Evolutionary conservation across 1,284 basidiomycete species (phyloP).

Genomic region (Pseudozyma thailandica): DNA sequence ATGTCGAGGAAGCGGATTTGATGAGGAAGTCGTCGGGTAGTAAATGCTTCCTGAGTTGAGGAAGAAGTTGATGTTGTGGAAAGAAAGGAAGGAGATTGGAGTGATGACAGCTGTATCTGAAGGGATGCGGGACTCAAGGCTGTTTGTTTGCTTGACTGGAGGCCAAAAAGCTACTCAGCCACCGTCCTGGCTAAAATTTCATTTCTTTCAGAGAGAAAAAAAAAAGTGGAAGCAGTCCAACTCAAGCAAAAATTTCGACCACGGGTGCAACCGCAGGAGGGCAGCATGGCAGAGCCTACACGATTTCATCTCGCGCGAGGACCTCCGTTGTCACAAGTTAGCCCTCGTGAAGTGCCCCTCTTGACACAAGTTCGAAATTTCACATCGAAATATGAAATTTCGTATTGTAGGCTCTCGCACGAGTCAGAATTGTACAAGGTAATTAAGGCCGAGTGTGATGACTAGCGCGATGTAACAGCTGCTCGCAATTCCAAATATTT

Average conservation of each 20-base stretch:
- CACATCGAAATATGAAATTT: too few species aligned
- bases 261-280: background rate
- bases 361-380: background rate
- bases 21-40: background rate
- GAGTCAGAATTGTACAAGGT: background rate
- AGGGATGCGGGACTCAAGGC: too few species aligned
- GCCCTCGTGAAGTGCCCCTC: too few species aligned
- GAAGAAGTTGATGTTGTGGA: constrained; percentile 11
- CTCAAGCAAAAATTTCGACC: constrained; percentile 1
- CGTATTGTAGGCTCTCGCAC: constrained; percentile 1
- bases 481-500: too few species aligned
- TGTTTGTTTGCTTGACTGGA: background rate
- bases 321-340: too few species aligned
- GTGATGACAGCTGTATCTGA: background rate
- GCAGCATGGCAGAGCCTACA: too few species aligned
- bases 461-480: background rate
- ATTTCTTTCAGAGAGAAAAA: background rate
- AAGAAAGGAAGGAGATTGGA: background rate
- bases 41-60: constrained; percentile 18
- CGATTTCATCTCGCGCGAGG: too few species aligned
- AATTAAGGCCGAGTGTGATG: background rate
- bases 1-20: background rate
- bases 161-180: constrained; percentile 20
- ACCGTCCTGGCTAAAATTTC: constrained; percentile 14
- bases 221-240: background rate